These are phyloP conservation scores for Paecilomyces dactylethromorphus DNA, from an alignment of 2,329 filamentous ascomycete species.

Conservation along the genomic window DNA sequence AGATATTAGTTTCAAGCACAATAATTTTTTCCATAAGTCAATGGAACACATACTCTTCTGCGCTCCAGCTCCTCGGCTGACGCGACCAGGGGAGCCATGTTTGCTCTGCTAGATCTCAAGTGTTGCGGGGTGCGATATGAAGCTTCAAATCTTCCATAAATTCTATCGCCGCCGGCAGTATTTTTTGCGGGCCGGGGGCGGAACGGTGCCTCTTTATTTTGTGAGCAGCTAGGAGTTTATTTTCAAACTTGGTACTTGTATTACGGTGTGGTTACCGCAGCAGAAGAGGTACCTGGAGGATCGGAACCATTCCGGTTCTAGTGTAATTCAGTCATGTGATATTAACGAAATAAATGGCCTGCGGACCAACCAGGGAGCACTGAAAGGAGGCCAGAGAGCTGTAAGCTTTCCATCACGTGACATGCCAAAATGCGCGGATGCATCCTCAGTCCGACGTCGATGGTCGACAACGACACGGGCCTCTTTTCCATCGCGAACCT, in stretches of 20 bases:
- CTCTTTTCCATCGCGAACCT: slow-evolving; percentile 17
- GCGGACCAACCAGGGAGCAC: background rate
- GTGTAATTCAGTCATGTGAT: background rate
- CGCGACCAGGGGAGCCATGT: slow-evolving; percentile 37
- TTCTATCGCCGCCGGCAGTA: slow-evolving; percentile 23
- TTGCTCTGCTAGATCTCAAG: slow-evolving; percentile 9
- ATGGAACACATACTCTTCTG: slow-evolving; percentile 29
- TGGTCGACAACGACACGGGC: slow-evolving; percentile 17
- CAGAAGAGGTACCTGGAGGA: background rate
- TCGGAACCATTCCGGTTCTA: background rate
- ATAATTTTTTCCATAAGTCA: background rate
- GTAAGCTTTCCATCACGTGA: background rate
- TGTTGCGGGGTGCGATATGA: slow-evolving; percentile 11
- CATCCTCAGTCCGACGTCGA: slow-evolving; percentile 28
- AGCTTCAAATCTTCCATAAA: slow-evolving; percentile 24
- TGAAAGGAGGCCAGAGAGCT: background rate
- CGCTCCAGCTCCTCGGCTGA: slow-evolving; percentile 38
- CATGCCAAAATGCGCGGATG: slow-evolving; percentile 16
- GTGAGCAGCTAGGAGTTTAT: background rate
- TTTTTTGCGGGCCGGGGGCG: slow-evolving; percentile 23
- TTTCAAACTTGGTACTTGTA: background rate
- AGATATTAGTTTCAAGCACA: background rate
- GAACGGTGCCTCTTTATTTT: slow-evolving; percentile 12
- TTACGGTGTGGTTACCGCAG: background rate
- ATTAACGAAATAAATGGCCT: background rate